Evolutionary conservation across 1,139 yeast genomes (phyloP).

Genomic region (Pneumocystis wakefieldiae): DNA sequence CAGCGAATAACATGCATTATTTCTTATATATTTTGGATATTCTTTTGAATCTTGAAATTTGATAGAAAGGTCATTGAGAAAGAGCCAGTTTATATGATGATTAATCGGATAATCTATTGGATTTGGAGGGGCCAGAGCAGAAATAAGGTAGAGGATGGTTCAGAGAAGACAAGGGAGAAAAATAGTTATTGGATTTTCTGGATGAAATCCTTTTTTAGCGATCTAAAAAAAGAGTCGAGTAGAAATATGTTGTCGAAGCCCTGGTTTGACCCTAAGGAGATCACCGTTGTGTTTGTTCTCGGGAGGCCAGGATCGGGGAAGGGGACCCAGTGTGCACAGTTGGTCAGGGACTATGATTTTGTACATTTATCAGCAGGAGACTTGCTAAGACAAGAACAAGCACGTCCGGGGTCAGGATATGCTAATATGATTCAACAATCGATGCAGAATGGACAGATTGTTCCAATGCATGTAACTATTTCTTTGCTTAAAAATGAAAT

Average conservation of each 20-base stretch:
- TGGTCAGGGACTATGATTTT: constrained; percentile 67
- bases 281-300: background rate
- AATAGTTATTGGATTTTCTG: no score
- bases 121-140: no score
- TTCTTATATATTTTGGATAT: no score
- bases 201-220: no score
- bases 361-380: constrained; percentile 92
- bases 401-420: constrained; percentile 62
- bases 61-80: no score
- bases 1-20: no score
- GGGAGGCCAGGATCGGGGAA: constrained; percentile 67
- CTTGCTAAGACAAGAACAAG: constrained; percentile 79
- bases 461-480: constrained; percentile 89
- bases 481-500: constrained; percentile 74
- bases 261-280: constrained; percentile 5
- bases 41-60: no score
- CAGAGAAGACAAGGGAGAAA: no score
- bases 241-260: background rate
- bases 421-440: constrained; percentile 74
- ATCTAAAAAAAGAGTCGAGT: no score
- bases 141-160: no score
- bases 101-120: no score
- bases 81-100: no score
- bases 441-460: constrained; percentile 79
- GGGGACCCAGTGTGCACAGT: constrained; percentile 85